phyloP scores from a whole-genome alignment of 2,329 filamentous ascomycete genomes.

The Colletotrichum sp. region DNA sequence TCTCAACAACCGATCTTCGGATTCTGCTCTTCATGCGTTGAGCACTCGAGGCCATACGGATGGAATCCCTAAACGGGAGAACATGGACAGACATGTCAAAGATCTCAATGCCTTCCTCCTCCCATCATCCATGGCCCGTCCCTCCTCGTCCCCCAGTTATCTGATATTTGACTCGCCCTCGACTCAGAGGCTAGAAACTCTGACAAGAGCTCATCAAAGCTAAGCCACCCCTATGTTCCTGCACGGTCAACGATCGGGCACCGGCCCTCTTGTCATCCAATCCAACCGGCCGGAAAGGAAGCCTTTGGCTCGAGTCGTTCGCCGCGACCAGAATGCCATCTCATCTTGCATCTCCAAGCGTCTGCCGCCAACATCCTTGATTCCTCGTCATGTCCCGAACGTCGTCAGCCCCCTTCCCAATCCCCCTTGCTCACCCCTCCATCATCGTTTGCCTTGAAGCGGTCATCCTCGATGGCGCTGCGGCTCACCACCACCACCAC shows the following conservation, averaged over 20 bases:
- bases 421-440: neutral
- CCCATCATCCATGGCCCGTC: neutral
- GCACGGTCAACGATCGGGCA: conserved; percentile 12
- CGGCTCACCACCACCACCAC: conserved; percentile 2
- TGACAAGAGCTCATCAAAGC: neutral
- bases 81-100: neutral
- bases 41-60: neutral
- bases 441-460: neutral
- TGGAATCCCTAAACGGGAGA: neutral
- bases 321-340: conserved; percentile 12
- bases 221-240: conserved; percentile 15
- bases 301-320: conserved; percentile 1
- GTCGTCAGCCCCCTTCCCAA: neutral
- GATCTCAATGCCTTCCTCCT: neutral
- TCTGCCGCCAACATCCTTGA: conserved; percentile 15
- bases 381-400: neutral
- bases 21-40: neutral
- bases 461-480: neutral
- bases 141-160: neutral
- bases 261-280: conserved; percentile 14
- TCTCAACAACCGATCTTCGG: neutral
- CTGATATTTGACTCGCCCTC: neutral
- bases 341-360: conserved; percentile 20
- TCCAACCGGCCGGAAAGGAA: neutral
- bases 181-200: neutral